Base-by-base conservation (phyloP, 1,284 basidiomycete species). In the Apiotrichum sp. region DNA sequence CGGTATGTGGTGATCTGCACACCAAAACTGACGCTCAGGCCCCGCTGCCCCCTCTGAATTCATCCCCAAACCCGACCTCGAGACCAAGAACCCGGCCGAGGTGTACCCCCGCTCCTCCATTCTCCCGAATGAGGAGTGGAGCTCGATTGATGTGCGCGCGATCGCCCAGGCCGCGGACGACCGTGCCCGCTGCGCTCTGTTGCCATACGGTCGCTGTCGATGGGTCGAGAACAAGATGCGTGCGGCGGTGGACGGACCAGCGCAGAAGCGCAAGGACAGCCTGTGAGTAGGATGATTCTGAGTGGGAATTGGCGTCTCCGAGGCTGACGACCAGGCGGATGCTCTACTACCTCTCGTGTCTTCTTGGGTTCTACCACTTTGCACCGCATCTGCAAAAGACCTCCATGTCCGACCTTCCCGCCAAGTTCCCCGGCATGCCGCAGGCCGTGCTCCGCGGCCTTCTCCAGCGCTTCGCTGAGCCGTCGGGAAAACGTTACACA, bases 391-490 rank as follows among this genome's bases (percentile, higher is more conserved):
- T 73, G 7, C 40, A 53, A 45, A 67, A 67, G 53, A 56, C 61
- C 8, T 41, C 50, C 16, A 13, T 16, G 22, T 41, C 59, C 11
- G 71, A 68, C 73, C 78, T 62, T 68, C 83, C 59, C 76, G 82
- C 61, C 81, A 83, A 83, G 62, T 77, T 90, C 59, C 69, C 78
- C 1, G 72, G 77, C 4, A 78, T 88, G 2, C 87, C 90, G 1
- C 75, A 76, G 22, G 77, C 83, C 47, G 77, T 93, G 11, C 66
- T 90, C 32, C 87, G 92, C 57, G 84, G 86, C 3, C 76, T 95
- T 38, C 66, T 90, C n/a, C 79, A 83, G 5, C 80, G 88, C 50
- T 96, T 93, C 74, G 85, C 89, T 0, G 89, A 93, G 74, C 79
- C 76, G 0, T 72, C 82, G 8, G 71, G 65, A 11, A 71, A 66